Conservation (phyloP, 1,284 basidiomycete species). For the Laetiporus sulphureus region DNA sequence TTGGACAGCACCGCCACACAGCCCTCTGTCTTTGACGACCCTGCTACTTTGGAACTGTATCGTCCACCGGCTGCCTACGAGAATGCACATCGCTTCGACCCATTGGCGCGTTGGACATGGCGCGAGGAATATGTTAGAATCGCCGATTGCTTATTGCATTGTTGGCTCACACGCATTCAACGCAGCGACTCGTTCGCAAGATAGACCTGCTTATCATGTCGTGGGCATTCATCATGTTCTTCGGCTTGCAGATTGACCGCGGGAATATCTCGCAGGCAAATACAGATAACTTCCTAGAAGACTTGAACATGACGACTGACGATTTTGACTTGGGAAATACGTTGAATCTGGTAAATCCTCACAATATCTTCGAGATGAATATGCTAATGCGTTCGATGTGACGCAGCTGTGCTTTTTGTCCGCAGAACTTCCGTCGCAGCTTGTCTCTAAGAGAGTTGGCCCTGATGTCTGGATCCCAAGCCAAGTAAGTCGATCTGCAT, state of each 20-base stretch:
- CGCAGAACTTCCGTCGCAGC: constrained; percentile 64
- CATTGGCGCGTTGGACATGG: constrained; percentile 61
- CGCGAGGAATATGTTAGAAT: constrained; percentile 50
- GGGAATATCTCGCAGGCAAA: constrained; percentile 58
- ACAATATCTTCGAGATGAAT: background rate
- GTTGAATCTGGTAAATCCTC: constrained; percentile 20
- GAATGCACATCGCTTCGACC: constrained; percentile 61
- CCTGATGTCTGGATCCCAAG: constrained; percentile 69
- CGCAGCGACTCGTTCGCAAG: constrained; percentile 46
- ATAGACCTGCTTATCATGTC: constrained; percentile 59
- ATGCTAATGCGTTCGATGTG: constrained; percentile 24
- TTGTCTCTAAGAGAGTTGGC: constrained; percentile 65
- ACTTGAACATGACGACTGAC: constrained; percentile 54
- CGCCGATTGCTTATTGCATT: constrained; percentile 9
- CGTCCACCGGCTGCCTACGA: constrained; percentile 55
- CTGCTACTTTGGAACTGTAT: constrained; percentile 43
- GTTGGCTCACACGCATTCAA: background rate
- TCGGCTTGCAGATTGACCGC: constrained; percentile 47
- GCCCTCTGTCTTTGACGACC: constrained; percentile 38
- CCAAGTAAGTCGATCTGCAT: constrained; percentile 34
- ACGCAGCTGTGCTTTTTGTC: constrained; percentile 45
- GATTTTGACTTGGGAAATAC: constrained; percentile 65
- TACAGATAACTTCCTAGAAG: constrained; percentile 58
- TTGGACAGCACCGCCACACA: constrained; percentile 29
- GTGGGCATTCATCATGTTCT: constrained; percentile 63